Conservation (phyloP, 1,139 yeast species). For the Suhomyces taliae region DNA sequence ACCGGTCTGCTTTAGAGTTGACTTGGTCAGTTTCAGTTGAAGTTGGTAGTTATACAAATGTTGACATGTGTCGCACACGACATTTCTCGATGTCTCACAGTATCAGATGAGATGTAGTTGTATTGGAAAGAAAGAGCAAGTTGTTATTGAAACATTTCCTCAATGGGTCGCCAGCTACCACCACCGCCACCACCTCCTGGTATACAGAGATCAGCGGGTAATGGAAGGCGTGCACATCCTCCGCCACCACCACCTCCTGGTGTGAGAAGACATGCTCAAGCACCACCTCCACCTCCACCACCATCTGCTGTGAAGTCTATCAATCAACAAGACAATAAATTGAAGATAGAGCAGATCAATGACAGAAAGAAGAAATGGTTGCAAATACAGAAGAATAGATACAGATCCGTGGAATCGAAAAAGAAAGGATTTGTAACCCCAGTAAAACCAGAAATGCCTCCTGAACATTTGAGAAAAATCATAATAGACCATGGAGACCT, state of each 20-base stretch:
- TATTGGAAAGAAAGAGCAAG: background rate
- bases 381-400: conserved; percentile 61
- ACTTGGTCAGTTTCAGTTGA: background rate
- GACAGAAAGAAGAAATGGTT: conserved; percentile 63
- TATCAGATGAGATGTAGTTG: conserved; percentile 3
- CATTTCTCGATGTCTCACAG: background rate
- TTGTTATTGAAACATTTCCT: background rate
- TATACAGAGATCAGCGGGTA: conserved; percentile 11
- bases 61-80: background rate
- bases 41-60: too few species aligned
- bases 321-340: conserved; percentile 1
- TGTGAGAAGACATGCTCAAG: conserved; percentile 7
- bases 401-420: conserved; percentile 17
- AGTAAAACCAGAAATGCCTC: conserved; percentile 84
- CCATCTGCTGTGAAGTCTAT: conserved; percentile 15
- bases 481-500: conserved; percentile 85
- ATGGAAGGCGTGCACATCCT: conserved; percentile 13
- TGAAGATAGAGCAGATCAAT: conserved; percentile 26
- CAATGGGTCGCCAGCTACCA: conserved; percentile 29
- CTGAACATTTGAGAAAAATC: conserved; percentile 87
- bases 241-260: conserved; percentile 25
- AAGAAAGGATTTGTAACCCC: conserved; percentile 50
- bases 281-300: conserved; percentile 18
- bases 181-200: conserved; percentile 35
- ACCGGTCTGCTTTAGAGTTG: too few species aligned